Evolutionary conservation across 768 basidiomycete genomes (phyloP).

Genomic region (Nevesoporus exiguus): DNA sequence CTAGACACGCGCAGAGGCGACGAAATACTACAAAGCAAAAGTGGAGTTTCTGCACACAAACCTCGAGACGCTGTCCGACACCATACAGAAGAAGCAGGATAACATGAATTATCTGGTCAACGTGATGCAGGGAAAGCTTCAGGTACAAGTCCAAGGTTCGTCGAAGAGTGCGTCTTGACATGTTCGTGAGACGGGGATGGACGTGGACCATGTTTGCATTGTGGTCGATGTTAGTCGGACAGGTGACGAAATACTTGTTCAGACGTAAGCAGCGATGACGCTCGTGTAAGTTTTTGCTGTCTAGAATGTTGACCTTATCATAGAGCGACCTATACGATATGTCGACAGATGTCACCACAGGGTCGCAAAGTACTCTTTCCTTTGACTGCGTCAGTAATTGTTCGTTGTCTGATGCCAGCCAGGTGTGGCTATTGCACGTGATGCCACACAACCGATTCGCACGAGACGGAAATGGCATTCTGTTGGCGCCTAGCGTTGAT

Average conservation of each 20-base stretch:
- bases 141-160: slow-evolving; percentile 20
- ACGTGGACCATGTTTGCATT: background rate
- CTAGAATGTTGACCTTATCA: background rate
- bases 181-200: background rate
- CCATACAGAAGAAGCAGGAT: slow-evolving; percentile 88
- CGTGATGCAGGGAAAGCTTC: slow-evolving; percentile 66
- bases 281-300: background rate
- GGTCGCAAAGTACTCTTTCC: background rate
- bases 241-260: background rate
- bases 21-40: slow-evolving; percentile 78
- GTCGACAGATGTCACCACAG: slow-evolving; percentile 1
- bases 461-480: background rate
- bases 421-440: background rate
- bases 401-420: background rate
- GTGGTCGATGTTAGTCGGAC: background rate
- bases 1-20: slow-evolving; percentile 78
- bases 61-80: slow-evolving; percentile 82
- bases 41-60: slow-evolving; percentile 79
- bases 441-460: background rate
- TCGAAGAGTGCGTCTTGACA: slow-evolving; percentile 22
- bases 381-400: background rate
- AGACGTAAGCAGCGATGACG: background rate
- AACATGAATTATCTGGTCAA: slow-evolving; percentile 74
- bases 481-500: no score
- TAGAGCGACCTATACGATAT: no score